A percentile compares a stretch with the other conserved stretches of the same genome.
phyloP scores from a whole-genome alignment of 345 rosid genomes.

The Clausena lansium region DNA sequence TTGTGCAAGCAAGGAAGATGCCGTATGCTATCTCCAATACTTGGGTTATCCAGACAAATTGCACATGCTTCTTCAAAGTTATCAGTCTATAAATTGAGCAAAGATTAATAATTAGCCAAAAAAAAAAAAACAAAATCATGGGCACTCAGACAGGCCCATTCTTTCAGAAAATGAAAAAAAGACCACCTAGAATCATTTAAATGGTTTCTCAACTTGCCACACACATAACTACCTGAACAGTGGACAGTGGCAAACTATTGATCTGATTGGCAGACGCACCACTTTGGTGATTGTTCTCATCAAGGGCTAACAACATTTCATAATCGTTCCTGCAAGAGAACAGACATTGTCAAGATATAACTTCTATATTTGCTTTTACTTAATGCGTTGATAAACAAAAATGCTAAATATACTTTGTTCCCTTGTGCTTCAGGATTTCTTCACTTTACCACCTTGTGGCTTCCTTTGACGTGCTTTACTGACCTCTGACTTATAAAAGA shows the following conservation, averaged over 20 bases:
- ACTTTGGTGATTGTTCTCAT: conserved; percentile 57
- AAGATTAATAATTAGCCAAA: not conserved
- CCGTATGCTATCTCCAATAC: conserved; percentile 73
- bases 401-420: not conserved
- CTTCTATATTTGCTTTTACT: not conserved
- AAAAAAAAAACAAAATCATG: not conserved
- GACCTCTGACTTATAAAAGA: not conserved
- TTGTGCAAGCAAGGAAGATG: conserved; percentile 98
- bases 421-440: not conserved
- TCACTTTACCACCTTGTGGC: not conserved
- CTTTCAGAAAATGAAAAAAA: not conserved
- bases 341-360: conserved; percentile 6
- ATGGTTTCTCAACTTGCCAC: conserved; percentile 3
- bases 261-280: conserved; percentile 71
- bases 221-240: conserved; percentile 46
- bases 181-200: not conserved
- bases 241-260: conserved; percentile 75
- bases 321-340: conserved; percentile 72
- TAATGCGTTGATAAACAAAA: not conserved
- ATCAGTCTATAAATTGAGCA: conserved; percentile 45
- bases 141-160: not conserved
- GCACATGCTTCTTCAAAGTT: conserved; percentile 72
- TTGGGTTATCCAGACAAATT: conserved; percentile 79
- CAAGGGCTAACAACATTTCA: conserved; percentile 89
- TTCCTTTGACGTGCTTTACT: not conserved